Conservation (phyloP, 2,329 filamentous ascomycete species). For the Acephala macrosclerotiorum region DNA sequence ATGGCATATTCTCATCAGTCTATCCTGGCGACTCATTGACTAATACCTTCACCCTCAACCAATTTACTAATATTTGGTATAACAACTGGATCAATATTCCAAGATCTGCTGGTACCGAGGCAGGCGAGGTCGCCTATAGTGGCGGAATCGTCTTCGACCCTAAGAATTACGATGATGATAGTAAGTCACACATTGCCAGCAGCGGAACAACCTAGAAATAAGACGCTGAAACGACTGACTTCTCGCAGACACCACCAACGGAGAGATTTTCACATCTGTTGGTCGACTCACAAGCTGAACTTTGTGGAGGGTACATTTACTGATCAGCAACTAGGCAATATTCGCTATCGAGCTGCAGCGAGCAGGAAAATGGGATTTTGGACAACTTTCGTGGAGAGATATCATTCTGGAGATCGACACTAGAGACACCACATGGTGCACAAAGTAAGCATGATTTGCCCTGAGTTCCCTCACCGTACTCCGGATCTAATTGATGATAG, state of each 20-base stretch:
- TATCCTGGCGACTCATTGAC: slow-evolving; percentile 31
- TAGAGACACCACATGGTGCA: slow-evolving; percentile 28
- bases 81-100: slow-evolving; percentile 27
- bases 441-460: slow-evolving; percentile 2
- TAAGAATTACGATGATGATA: slow-evolving; percentile 6
- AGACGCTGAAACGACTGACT: background rate
- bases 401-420: slow-evolving; percentile 31
- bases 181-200: background rate
- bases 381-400: slow-evolving; percentile 29
- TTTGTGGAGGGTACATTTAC: background rate
- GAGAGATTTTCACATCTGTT: background rate
- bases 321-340: slow-evolving; percentile 14
- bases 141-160: slow-evolving; percentile 30
- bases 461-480: background rate
- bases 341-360: slow-evolving; percentile 32
- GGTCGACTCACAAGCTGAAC: background rate
- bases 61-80: slow-evolving; percentile 23
- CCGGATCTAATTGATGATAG: background rate
- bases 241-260: background rate
- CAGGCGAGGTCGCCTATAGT: slow-evolving; percentile 15
- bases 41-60: slow-evolving; percentile 28
- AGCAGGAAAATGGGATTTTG: slow-evolving; percentile 31
- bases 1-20: slow-evolving; percentile 15
- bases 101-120: slow-evolving; percentile 8
- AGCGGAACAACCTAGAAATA: no score